These are phyloP conservation scores for Plasmodium knowlesi DNA, from an alignment of 169 alveolate species.

Conservation along the genomic window DNA sequence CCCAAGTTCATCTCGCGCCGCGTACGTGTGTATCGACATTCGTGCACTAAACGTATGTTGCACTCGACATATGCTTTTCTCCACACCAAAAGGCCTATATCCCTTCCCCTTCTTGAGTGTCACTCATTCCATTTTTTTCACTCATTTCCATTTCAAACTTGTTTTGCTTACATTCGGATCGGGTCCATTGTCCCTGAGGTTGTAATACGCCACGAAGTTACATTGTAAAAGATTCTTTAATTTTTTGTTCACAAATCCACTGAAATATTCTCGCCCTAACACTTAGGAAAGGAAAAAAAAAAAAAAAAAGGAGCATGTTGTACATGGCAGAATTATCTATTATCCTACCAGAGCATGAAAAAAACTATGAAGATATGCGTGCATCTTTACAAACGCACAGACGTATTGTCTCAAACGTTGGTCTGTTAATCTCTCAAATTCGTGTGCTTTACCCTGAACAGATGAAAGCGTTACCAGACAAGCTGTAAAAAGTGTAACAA, in stretches of 20 bases:
- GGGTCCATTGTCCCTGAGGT: constrained; percentile 11
- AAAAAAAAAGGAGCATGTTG: background rate
- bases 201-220: constrained; percentile 30
- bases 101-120: background rate
- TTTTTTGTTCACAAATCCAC: constrained; percentile 22
- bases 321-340: background rate
- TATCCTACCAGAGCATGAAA: background rate
- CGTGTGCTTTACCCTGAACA: constrained; percentile 24
- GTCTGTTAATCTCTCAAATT: background rate
- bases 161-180: constrained; percentile 32
- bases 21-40: background rate
- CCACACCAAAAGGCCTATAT: background rate
- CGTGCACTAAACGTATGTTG: no score
- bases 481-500: constrained; percentile 27
- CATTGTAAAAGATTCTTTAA: constrained; percentile 37
- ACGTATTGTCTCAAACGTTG: background rate
- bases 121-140: background rate
- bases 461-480: constrained; percentile 11
- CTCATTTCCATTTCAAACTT: background rate
- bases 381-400: background rate
- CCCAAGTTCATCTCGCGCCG: background rate
- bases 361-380: background rate
- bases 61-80: background rate
- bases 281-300: background rate
- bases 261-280: constrained; percentile 16